Base-by-base conservation (phyloP, 2,329 filamentous ascomycete genomes). In the Fonsecaea multimorphosa region DNA sequence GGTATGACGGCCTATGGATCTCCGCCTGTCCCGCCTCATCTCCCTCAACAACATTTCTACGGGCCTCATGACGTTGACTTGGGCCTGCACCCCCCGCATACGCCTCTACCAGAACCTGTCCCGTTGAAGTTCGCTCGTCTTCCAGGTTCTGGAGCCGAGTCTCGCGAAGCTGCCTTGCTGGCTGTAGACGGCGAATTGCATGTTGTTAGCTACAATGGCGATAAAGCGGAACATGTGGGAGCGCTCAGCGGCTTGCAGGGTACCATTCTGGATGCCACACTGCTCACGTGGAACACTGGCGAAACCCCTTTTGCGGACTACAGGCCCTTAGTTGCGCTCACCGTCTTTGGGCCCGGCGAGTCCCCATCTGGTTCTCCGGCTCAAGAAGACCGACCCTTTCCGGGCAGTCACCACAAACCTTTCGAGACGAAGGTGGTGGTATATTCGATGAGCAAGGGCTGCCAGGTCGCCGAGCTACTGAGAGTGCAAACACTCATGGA, bases 361-460 rank as follows among this genome's bases (percentile, higher is more conserved):
- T 16, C 36, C 19, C 58, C 61, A 66, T 74, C 44, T 71, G 79
- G 44, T 71, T 76, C 60, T n/a, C 36, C 40, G n/a, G 36, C 27
- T 8, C 12, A 29, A 14, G 34, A 46, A 40, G 67, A 63, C 16
- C 46, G 27, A 11, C 14, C 56, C 44, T 49, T 56, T 3, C 32
- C 24, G n/a, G 64, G 51, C 1, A 46, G 24, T 14, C 22, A 57
- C 84, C 84, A 61, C 7, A n/a, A 38, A 12, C n/a, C 52, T 54
- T 96, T 94, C 73, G 93, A 96, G 77, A 97, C 93, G 0, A 89
- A 90, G 0, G 92, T 97, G 5, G 92, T 97, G 72, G 82, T 98
- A 0, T 96, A 94, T 77, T 97, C 93, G 0, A 80, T 98, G 66
- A 87, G 86, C 71, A 91, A 89, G n/a, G 89, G 88, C 72, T 84